Evolutionary conservation across 257 asterid species (phyloP).

Genomic region (Forsythia suspensa): DNA sequence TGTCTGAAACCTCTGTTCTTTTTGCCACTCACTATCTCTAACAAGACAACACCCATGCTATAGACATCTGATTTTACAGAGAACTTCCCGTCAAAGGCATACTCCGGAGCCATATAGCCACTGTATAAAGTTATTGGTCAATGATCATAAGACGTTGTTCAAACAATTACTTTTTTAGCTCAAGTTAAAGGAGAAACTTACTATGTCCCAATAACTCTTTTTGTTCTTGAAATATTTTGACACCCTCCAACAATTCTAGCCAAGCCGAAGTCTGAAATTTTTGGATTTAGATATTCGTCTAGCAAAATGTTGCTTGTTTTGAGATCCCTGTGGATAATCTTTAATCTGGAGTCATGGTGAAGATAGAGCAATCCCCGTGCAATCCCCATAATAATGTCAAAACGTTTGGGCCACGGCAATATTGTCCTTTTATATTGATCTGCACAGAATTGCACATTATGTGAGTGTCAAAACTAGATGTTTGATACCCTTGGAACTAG

Average conservation of each 20-base stretch:
- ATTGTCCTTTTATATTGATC: slow-evolving; percentile 20
- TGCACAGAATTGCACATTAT: slow-evolving; percentile 11
- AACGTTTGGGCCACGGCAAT: slow-evolving; percentile 43
- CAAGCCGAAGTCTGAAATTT: slow-evolving; percentile 47
- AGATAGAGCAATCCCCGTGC: slow-evolving; percentile 45
- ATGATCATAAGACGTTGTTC: not conserved
- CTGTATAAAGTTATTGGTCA: slow-evolving; percentile 20
- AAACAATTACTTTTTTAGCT: not conserved
- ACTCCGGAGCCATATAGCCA: slow-evolving; percentile 55
- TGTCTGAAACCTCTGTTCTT: slow-evolving; percentile 36
- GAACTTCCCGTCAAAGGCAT: slow-evolving; percentile 45
- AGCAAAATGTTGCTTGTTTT: slow-evolving; percentile 47
- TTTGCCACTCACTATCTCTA: slow-evolving; percentile 48
- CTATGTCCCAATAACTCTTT: slow-evolving; percentile 41
- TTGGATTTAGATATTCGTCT: slow-evolving; percentile 31
- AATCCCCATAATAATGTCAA: slow-evolving; percentile 38
- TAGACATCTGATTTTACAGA: slow-evolving; percentile 49
- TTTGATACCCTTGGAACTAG: not conserved
- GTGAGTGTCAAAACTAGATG: not conserved
- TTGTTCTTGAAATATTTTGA: slow-evolving; percentile 26
- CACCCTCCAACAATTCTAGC: slow-evolving; percentile 39
- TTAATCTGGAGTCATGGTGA: slow-evolving; percentile 44
- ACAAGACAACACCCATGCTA: slow-evolving; percentile 44
- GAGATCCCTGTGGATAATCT: slow-evolving; percentile 43
- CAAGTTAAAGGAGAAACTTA: slow-evolving; percentile 9